Conservation (phyloP, 164 flowering plant species). For the Platanus orientalis region DNA sequence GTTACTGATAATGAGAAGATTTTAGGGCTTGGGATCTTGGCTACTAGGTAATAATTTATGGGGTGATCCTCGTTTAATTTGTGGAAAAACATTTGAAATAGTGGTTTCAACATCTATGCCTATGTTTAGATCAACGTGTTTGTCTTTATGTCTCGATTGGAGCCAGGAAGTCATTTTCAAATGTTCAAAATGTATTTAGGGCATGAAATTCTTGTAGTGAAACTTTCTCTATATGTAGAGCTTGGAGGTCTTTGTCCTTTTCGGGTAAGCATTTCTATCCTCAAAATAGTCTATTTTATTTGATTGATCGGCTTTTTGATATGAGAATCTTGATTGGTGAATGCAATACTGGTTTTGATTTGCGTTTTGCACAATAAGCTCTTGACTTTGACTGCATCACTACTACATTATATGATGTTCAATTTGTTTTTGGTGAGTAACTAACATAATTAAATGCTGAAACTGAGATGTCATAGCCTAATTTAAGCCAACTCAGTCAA, state of each 20-base stretch:
- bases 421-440: background rate
- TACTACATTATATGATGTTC: background rate
- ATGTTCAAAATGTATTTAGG: slow-evolving; percentile 41
- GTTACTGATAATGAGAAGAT: slow-evolving; percentile 88
- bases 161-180: background rate
- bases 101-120: no score
- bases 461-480: background rate
- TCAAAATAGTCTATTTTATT: background rate
- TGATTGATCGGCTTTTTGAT: background rate
- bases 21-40: slow-evolving; percentile 89
- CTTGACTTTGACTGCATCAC: background rate
- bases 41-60: slow-evolving; percentile 52
- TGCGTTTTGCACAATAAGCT: background rate
- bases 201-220: slow-evolving; percentile 96
- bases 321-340: background rate
- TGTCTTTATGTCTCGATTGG: background rate
- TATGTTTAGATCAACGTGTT: background rate
- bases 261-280: slow-evolving; percentile 46
- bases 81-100: background rate
- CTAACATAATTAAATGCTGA: background rate
- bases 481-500: background rate
- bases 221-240: slow-evolving; percentile 75
- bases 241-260: slow-evolving; percentile 94
- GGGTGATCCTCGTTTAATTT: background rate
- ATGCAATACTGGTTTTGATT: background rate